Percentiles rank a stretch among this genome's conserved stretches.
Evolutionary conservation across 148 eudicot genomes (phyloP).

Genomic region (Selenicereus undatus): DNA sequence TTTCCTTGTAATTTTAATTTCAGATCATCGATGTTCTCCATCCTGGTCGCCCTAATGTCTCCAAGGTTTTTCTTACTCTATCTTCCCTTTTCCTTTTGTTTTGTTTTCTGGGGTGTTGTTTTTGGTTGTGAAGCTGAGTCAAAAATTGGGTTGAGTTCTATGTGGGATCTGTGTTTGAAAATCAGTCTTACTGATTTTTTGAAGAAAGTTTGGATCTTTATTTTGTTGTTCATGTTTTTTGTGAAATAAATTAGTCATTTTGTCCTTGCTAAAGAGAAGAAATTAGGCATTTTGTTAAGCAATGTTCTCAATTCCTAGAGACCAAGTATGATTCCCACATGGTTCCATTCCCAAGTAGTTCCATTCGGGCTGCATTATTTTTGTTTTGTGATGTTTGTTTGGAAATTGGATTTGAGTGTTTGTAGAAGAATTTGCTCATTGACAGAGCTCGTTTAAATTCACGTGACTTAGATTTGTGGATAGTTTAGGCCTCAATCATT

Average conservation of each 20-base stretch:
- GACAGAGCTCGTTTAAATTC: not conserved
- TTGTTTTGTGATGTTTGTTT: not conserved
- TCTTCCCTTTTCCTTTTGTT: too few species aligned
- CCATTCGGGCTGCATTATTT: not conserved
- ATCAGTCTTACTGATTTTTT: not conserved
- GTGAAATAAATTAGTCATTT: not conserved
- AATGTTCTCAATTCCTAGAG: not conserved
- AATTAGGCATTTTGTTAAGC: not conserved
- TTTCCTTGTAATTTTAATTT: not conserved
- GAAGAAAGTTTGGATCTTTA: not conserved
- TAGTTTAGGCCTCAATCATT: too few species aligned
- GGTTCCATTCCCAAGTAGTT: not conserved
- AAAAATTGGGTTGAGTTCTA: not conserved
- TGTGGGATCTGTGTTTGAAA: not conserved
- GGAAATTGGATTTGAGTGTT: not conserved
- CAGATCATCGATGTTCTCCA: slow-evolving; percentile 83
- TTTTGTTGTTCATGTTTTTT: too few species aligned
- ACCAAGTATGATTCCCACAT: not conserved
- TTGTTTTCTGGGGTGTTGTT: too few species aligned
- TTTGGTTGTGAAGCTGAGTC: too few species aligned
- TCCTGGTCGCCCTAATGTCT: slow-evolving; percentile 79
- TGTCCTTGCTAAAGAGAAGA: not conserved
- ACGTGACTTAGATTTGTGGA: not conserved
- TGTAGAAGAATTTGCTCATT: not conserved
- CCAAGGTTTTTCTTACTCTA: slow-evolving; percentile 43